Conservation (phyloP, 2,329 filamentous ascomycete species). For the Epichloe typhina region DNA sequence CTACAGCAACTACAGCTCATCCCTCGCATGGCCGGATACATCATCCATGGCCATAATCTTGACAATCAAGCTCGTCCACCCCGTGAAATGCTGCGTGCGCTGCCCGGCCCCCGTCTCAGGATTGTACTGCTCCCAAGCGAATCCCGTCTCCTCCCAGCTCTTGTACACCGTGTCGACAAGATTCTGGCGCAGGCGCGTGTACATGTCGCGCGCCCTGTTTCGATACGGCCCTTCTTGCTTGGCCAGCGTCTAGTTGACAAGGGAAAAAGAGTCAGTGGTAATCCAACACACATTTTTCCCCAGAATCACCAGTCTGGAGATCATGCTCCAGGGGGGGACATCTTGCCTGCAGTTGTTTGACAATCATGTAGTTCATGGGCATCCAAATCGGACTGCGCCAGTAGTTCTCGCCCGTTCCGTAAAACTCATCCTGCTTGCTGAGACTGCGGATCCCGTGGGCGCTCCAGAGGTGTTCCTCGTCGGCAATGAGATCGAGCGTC, state of each 20-base stretch:
- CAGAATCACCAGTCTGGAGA: too few species aligned
- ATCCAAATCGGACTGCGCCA: conserved; percentile 94
- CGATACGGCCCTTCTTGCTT: conserved; percentile 54
- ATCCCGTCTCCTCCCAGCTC: conserved; percentile 81
- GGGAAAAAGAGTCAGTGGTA: background rate
- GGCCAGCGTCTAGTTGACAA: conserved; percentile 41
- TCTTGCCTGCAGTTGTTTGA: conserved; percentile 64
- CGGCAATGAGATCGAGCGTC: conserved; percentile 62
- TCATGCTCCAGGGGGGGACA: too few species aligned
- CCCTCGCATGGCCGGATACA: conserved; percentile 27
- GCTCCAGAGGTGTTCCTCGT: conserved; percentile 83
- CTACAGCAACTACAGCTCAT: conserved; percentile 32
- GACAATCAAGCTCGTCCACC: conserved; percentile 96
- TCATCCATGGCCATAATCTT: conserved; percentile 96
- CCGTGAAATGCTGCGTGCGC: conserved; percentile 93
- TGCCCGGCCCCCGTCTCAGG: conserved; percentile 88
- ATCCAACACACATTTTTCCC: background rate
- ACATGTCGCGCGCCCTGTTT: conserved; percentile 56
- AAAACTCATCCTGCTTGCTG: conserved; percentile 69
- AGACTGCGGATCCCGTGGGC: conserved; percentile 78
- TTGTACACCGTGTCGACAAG: conserved; percentile 80
- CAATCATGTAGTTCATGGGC: conserved; percentile 83
- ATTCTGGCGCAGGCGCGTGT: conserved; percentile 65
- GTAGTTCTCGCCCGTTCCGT: conserved; percentile 90
- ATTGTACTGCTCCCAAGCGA: conserved; percentile 98